Percentiles rank a stretch among this genome's conserved stretches.
Conservation (phyloP, 1,284 basidiomycete genomes). For the Moesziomyces globuligerus region DNA sequence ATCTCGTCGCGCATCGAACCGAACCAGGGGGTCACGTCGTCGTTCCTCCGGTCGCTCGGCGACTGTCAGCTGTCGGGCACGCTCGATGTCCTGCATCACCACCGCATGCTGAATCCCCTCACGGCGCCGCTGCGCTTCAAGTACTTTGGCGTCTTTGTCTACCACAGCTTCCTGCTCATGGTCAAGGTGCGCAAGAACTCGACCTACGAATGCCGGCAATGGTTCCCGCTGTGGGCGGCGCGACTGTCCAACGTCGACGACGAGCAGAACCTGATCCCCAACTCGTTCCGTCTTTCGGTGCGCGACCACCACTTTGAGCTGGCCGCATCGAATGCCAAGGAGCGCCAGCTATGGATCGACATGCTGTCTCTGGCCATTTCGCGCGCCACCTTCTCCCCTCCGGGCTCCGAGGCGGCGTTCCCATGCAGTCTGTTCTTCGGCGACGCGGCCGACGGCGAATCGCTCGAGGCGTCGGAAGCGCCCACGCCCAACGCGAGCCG, state of each 20-base stretch:
- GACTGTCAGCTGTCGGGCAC: constrained; percentile 60
- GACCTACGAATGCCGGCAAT: constrained; percentile 59
- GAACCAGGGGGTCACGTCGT: constrained; percentile 39
- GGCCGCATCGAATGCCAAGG: constrained; percentile 57
- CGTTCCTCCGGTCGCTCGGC: constrained; percentile 56
- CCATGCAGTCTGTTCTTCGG: constrained; percentile 56
- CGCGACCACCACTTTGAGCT: constrained; percentile 65
- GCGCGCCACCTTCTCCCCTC: constrained; percentile 37
- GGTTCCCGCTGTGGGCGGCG: constrained; percentile 64
- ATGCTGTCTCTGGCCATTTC: constrained; percentile 52
- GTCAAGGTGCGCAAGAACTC: constrained; percentile 63
- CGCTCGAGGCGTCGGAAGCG: constrained; percentile 31
- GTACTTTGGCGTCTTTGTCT: constrained; percentile 63
- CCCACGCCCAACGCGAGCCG: constrained; percentile 45
- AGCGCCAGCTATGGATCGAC: constrained; percentile 59
- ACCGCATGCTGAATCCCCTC: constrained; percentile 53
- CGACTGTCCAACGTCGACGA: constrained; percentile 47
- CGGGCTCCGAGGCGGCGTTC: constrained; percentile 45
- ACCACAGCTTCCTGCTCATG: constrained; percentile 58
- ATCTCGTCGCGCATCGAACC: constrained; percentile 60
- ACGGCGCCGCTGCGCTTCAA: constrained; percentile 62
- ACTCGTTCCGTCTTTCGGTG: constrained; percentile 59
- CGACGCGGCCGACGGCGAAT: constrained; percentile 22
- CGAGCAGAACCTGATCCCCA: constrained; percentile 48
- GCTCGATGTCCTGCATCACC: constrained; percentile 64